Evolutionary conservation across 176 grass and related monocot genomes (phyloP), one percentile per base, ranked within the genome.

Genomic region (Lolium multiflorum): DNA sequence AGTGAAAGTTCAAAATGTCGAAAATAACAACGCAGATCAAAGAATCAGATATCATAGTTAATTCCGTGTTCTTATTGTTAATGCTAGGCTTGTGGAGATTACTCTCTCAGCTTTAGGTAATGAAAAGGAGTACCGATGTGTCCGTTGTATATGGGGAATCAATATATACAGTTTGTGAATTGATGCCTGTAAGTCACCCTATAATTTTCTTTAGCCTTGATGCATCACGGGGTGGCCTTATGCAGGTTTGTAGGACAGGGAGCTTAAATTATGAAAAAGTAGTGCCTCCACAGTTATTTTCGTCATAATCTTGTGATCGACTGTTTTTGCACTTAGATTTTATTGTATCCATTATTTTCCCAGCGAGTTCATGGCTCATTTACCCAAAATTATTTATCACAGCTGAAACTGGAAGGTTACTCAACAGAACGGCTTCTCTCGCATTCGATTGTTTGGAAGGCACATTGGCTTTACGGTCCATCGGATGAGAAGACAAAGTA

Each of bases 381-480:
- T 71, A 37, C 7, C 47, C 15, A 11, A 24, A 7, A 35, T 35
- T 35, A 35, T 35, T 31, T 62, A 21, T 83, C 31, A 71, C 87
- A 95, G 96, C 66, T 98, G 59, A 87, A 88, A 56, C 74, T 57
- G 22, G 51, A 85, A 70, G 93, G 93, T 31, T 98, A 94, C 88
- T 88, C 92, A 64, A 88, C 88, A 3, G 89, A 92, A 49, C 86
- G 93, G 14, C 96, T 98, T 84, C 83, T 96, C n/a, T 95, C 91
- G 0, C 86, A 82, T 76, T 95, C 96, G 6, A 94, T 92, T 64
- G 66, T 92, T 82, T 98, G 96, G 93, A 96, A 92, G 52, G 93
- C 90, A 83, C 83, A 91, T 58, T 98, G 96, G 96, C 50, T 89
- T 86, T 81, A 83, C 17, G 70, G 39, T 4, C 24, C 76, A 15